Conservation (phyloP, 2,329 filamentous ascomycete species). For the Aschersonia sp. region DNA sequence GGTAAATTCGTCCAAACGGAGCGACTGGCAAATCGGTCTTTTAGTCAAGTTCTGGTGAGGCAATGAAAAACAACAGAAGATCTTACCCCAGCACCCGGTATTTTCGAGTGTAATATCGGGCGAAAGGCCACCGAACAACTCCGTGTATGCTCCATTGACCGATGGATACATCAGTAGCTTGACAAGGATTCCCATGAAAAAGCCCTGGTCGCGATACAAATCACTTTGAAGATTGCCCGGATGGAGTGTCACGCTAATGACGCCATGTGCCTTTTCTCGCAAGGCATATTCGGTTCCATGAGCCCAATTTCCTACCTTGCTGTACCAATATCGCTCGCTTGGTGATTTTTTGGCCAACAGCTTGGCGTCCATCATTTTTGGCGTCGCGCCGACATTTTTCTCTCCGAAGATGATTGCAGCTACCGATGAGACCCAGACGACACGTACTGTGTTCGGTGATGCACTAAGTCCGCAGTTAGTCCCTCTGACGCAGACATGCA, state of each 20-base stretch:
- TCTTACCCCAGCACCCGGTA: conserved; percentile 7
- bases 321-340: conserved; percentile 7
- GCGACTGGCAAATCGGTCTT: too few relatives aligned
- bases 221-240: conserved; percentile 24
- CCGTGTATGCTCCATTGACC: conserved; percentile 29
- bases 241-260: conserved; percentile 18
- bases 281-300: conserved; percentile 15
- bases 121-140: conserved; percentile 29
- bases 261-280: conserved; percentile 11
- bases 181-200: conserved; percentile 5
- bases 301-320: conserved; percentile 18
- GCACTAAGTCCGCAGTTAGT: too few relatives aligned
- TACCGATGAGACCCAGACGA: background rate
- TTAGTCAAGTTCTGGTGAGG: too few relatives aligned
- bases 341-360: background rate
- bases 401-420: background rate
- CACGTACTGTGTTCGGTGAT: conserved; percentile 4
- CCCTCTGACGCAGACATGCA: too few relatives aligned
- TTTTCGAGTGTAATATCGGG: conserved; percentile 22
- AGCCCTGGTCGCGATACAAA: conserved; percentile 15
- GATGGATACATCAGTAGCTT: conserved; percentile 11
- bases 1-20: too few relatives aligned
- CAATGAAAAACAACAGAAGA: too few relatives aligned
- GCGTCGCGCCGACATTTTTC: background rate
- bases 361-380: background rate